phyloP scores from a whole-genome alignment of 2,329 filamentous ascomycete species.

The Aspergillus sp. region DNA sequence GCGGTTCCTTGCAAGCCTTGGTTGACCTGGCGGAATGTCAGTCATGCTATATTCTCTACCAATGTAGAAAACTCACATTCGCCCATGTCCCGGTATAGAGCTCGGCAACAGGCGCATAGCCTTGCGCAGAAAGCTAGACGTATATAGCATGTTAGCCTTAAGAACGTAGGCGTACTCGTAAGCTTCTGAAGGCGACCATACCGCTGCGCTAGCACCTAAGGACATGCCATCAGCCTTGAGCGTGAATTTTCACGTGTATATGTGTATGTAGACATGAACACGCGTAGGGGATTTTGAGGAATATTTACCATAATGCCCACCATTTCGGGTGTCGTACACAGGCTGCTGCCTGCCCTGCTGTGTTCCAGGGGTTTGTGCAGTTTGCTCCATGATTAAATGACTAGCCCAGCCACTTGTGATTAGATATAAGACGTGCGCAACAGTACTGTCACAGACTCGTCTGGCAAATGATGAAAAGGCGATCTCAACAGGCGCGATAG shows the following conservation, averaged over 20 bases:
- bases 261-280: neutral
- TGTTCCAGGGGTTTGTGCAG: constrained; percentile 57
- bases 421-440: neutral
- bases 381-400: constrained; percentile 54
- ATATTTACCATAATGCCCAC: constrained; percentile 73
- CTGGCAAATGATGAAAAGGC: neutral
- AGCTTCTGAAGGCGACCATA: constrained; percentile 47
- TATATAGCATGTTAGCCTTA: constrained; percentile 16
- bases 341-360: constrained; percentile 63
- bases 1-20: constrained; percentile 91
- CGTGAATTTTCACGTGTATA: too few relatives aligned
- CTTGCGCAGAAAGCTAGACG: constrained; percentile 77
- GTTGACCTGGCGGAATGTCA: constrained; percentile 67
- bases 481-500: neutral
- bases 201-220: constrained; percentile 67
- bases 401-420: neutral
- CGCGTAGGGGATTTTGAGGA: constrained; percentile 1
- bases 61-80: constrained; percentile 66
- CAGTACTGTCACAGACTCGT: neutral
- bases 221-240: neutral
- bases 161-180: neutral
- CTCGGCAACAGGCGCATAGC: constrained; percentile 84
- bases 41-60: neutral
- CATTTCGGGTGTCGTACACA: constrained; percentile 72
- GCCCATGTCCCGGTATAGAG: constrained; percentile 93